Base-by-base conservation (phyloP, 805 yeast species). In the Kluyveromyces dobzhanskii region DNA sequence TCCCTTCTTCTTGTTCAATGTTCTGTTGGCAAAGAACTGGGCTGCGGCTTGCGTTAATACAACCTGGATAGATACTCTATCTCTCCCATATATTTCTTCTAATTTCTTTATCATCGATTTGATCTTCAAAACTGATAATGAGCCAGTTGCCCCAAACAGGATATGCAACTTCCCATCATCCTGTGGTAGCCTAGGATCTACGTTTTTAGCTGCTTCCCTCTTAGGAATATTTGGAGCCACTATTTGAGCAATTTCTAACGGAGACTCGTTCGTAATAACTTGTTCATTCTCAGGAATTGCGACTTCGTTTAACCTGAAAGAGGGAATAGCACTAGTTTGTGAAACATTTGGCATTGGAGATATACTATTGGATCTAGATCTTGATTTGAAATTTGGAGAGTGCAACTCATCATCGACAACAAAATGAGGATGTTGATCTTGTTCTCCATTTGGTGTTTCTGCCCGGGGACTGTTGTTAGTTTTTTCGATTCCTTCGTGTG, bases 101-200 rank as follows among this genome's bases (percentile, higher is more conserved):
- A 87, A 66, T 61, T 85, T 86, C 56, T 80, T 81, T 42, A 87
- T 80, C 39, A 88, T 83, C 46, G 74, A 51, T 21, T 87, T 85
- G 35, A 87, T 77, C 59, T 87, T 85, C 44, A 80, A 74, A 3
- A 90, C 80, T 17, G 94, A 90, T 19, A 85, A 79, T 3, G 92
- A 80, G 3, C 97, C 97, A 23, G 95, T 85, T 26, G 87, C 87
- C 10, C 92, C 96, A 43, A 87, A 66, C 42, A 87, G 65, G 29
- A 87, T 78, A 62, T 87, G 97, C 43, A 85, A 70, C 56, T 86
- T 87, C 10, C 86, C 90, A 60, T 87, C 97, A 56, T 86, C 94
- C 58, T 81, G 75, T 3, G 82, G 81, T 43, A 78, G 61, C 9
- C 81, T 67, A 3, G 80, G 76, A 51, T 82, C 88, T 33, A 75